Percentiles rank a stretch among this genome's conserved stretches.
Conservation (phyloP, 2,329 filamentous ascomycete species). For the Ceratocystis lukuohia region DNA sequence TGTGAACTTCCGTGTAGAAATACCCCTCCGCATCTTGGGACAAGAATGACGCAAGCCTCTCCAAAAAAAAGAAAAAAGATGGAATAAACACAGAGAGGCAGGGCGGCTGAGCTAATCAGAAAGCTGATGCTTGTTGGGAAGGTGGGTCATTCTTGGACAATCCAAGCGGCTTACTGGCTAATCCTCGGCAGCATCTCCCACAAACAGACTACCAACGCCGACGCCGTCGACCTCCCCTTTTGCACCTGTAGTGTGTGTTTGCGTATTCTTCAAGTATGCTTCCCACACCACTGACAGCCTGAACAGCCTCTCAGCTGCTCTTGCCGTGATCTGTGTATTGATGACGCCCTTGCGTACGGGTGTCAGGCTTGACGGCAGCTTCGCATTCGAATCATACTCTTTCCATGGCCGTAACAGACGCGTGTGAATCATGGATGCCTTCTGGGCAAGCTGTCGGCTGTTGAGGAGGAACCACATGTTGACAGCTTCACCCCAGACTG, state of each 20-base stretch:
- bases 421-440: neutral
- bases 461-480: constrained; percentile 1
- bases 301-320: neutral
- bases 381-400: constrained; percentile 2
- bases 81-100: neutral
- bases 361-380: neutral
- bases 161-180: neutral
- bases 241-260: neutral
- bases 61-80: neutral
- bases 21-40: neutral
- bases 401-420: neutral
- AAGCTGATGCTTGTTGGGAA: neutral
- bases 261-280: neutral
- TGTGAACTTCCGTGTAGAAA: neutral
- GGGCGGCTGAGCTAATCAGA: neutral
- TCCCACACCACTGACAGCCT: neutral
- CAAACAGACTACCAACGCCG: neutral
- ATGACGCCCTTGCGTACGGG: neutral
- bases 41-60: neutral
- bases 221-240: neutral
- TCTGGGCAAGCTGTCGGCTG: neutral
- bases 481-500: constrained; percentile 1
- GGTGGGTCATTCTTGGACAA: neutral
- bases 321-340: neutral
- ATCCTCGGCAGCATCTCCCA: neutral